Evolutionary conservation across 2,329 filamentous ascomycete genomes (phyloP), one percentile per base, ranked within the genome.

Genomic region (Rasamsonia emersonii): DNA sequence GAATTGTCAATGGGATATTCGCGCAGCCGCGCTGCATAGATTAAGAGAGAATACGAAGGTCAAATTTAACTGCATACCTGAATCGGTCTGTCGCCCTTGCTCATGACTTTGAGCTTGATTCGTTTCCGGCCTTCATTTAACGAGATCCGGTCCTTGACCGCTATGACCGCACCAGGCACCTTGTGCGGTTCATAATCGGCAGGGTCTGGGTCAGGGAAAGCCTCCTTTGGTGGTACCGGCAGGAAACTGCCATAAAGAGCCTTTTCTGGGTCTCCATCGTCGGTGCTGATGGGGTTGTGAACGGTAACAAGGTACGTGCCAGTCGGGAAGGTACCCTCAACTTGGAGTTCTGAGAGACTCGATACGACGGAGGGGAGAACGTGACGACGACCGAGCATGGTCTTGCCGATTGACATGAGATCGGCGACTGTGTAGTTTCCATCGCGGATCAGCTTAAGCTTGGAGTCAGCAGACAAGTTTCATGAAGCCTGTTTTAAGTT

Each of bases 281-380:
- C 81, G 38, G 77, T 79, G 43, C 78, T 77, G 58, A 96, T 82
- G 16, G 89, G 89, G 53, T 93, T 77, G 61, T 94, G 86, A 11
- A 96, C 85, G 0, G 89, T 96, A 20, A 96, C 88, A 24, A 96
- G 77, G 53, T 94, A 95, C 2, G 88, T 94, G 33, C 89, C 89
- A 5, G 75, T 81, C 17, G 77, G 80, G 53, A 96, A 96, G 2
- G 88, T 96, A 38, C 89, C 89, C 62, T 96, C 89, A 43, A 96
- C 83, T 68, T 93, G 86, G 46, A 96, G 74, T 63, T 93, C 82
- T 37, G 75, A 71, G 25, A 96, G 74, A 3, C 84, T 86, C 24
- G 74, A 70, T 37, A 80, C 75, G 15, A 95, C 89, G 8, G 81
- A 78, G 14, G 89, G 86, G 25, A 86, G 70, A 38, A 96, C 89